Percentiles rank a stretch among this genome's conserved stretches.
These are phyloP conservation scores for Saturnispora serradocipensis DNA, from an alignment of 805 yeast species.

Conservation along the genomic window DNA sequence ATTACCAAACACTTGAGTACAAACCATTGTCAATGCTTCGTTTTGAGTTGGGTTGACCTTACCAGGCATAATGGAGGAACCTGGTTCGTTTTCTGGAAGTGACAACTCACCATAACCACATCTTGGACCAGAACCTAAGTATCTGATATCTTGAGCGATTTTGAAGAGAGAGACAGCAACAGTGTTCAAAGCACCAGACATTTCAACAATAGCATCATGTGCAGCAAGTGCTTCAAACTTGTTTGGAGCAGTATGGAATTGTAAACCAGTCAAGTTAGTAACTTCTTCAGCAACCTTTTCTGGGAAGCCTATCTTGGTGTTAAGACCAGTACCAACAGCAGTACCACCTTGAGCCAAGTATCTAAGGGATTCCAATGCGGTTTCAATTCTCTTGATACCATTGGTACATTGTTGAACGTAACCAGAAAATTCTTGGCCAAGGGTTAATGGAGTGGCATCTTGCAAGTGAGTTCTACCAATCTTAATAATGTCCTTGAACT, in stretches of 20 bases:
- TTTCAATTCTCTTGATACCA: conserved; percentile 82
- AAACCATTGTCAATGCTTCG: conserved; percentile 97
- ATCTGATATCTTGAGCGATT: conserved; percentile 96
- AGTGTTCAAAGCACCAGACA: conserved; percentile 94
- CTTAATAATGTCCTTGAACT: conserved; percentile 84
- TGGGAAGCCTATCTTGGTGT: conserved; percentile 88
- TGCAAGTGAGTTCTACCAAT: conserved; percentile 98
- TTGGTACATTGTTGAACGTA: conserved; percentile 88
- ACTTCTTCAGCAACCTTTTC: conserved; percentile 81
- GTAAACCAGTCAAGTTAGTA: conserved; percentile 75
- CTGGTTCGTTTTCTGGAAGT: conserved; percentile 98
- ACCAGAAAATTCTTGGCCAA: conserved; percentile 97
- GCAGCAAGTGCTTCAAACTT: conserved; percentile 99
- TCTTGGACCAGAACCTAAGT: conserved; percentile 98
- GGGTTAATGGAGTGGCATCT: conserved; percentile 96
- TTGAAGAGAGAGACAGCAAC: conserved; percentile 89
- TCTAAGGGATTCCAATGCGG: conserved; percentile 63
- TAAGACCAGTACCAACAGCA: conserved; percentile 97
- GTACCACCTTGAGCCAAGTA: conserved; percentile 98
- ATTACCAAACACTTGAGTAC: conserved; percentile 97
- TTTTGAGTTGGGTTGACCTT: conserved; percentile 99
- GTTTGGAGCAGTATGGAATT: conserved; percentile 93
- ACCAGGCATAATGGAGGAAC: conserved; percentile 99
- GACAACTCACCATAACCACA: conserved; percentile 97
- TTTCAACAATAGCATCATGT: conserved; percentile 96